Evolutionary conservation across 116 monocot genomes (phyloP).

Genomic region (Papilionanthe hybrid): DNA sequence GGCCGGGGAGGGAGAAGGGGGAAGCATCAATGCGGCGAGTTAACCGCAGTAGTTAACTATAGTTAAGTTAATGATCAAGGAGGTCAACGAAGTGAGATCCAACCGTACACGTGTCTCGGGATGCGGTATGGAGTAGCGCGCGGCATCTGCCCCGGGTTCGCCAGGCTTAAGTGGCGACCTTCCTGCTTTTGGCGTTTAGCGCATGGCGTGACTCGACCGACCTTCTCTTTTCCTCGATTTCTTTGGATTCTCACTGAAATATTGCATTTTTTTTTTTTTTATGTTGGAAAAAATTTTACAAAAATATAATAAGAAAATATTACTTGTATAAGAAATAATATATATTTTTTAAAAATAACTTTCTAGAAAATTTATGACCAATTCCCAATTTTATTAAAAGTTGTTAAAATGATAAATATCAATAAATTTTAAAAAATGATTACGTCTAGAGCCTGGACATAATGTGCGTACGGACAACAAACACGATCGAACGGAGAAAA

Average conservation of each 20-base stretch:
- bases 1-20: not conserved
- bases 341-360: too few species aligned
- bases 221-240: not conserved
- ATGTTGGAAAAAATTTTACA: not conserved
- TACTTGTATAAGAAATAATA: too few species aligned
- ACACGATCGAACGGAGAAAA: too few species aligned
- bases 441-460: too few species aligned
- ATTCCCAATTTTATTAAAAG: too few species aligned
- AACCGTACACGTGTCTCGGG: conserved; percentile 1
- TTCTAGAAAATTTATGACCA: too few species aligned
- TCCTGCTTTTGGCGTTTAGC: conserved; percentile 3
- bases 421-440: too few species aligned
- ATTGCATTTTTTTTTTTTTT: too few species aligned
- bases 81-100: not conserved
- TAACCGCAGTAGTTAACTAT: not conserved
- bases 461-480: too few species aligned
- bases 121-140: not conserved
- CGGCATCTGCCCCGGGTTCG: conserved; percentile 6
- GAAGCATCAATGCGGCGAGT: not conserved
- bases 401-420: too few species aligned
- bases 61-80: not conserved
- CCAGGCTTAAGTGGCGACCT: not conserved
- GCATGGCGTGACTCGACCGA: not conserved
- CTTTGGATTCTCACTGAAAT: not conserved
- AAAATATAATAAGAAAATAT: too few species aligned